Evolutionary conservation across 331 rosid species (phyloP), one percentile per base, ranked within the genome.

Genomic region (Pyrus hybrid): DNA sequence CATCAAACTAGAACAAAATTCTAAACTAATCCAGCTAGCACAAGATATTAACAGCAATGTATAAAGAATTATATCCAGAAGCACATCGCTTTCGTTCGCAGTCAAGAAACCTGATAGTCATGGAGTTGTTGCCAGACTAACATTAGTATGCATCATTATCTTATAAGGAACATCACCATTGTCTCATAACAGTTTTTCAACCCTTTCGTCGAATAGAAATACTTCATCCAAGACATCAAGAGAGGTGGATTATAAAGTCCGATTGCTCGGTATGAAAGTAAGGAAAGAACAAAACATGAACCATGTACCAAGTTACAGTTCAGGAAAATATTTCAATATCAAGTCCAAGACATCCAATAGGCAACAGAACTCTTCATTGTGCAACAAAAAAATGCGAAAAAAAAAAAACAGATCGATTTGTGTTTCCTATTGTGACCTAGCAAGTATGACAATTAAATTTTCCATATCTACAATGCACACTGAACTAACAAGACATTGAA

Each of bases 401-500:
- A 58, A 82, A 78, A 76, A 37, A 60, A 81, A 69, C 70, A 60
- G 41, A 51, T 77, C 71, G 58, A 70, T 75, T 73, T 66, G 30
- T 58, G 70, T 77, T 78, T 73, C 41, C 81, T 41, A 86, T 64
- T 66, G 80, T 47, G 21, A 64, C 71, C 78, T 85, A 80, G 68
- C 45, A 73, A 41, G 81, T 72, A 82, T 84, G 83, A 67, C 84
- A 85, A 76, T 67, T 41, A 67, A 45, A 77, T 41, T 66, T 76
- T 74, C 26, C 37, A 62, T 84, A 87, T 89, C 93, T 88, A 91
- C 93, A 87, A 76, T 79, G 79, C 93, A 83, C 88, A 83, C 70
- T 37, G 64, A 78, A 49, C 78, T 68, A 71, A 78, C 78, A 80
- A 77, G 80, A 79, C 86, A 84, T 53, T 53, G 47, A 60, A 77